These are phyloP conservation scores for Macrophomina phaseolina DNA, from an alignment of 2,329 filamentous ascomycete species.

Conservation along the genomic window DNA sequence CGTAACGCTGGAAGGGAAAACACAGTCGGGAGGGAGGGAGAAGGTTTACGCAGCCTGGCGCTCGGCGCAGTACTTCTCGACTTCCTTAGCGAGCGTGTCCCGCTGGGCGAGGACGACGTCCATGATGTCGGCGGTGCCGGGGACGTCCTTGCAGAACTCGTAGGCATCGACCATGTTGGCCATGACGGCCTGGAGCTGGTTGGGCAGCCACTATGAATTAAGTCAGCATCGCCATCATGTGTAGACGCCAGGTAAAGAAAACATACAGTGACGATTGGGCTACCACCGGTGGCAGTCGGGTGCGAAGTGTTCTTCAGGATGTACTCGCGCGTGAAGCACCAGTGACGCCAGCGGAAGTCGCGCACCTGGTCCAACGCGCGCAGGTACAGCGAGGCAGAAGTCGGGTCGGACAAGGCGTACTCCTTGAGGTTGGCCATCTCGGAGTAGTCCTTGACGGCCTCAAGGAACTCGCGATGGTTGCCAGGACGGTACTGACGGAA, in stretches of 20 bases:
- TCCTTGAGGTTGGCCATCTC: slow-evolving; percentile 61
- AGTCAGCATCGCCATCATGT: not conserved
- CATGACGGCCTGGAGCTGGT: slow-evolving; percentile 78
- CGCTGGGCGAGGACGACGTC: slow-evolving; percentile 68
- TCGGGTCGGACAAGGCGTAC: slow-evolving; percentile 69
- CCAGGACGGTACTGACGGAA: slow-evolving; percentile 89
- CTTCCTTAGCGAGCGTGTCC: slow-evolving; percentile 72
- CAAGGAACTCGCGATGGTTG: slow-evolving; percentile 85
- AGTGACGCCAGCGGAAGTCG: slow-evolving; percentile 83
- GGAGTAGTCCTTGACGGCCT: slow-evolving; percentile 66
- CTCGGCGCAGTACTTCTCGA: slow-evolving; percentile 74
- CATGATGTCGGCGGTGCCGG: slow-evolving; percentile 67
- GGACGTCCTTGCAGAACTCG: slow-evolving; percentile 51
- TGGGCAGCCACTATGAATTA: slow-evolving; percentile 70
- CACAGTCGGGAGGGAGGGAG: not conserved
- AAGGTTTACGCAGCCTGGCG: slow-evolving; percentile 4
- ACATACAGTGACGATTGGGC: slow-evolving; percentile 73
- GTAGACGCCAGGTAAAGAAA: not conserved
- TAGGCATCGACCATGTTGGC: slow-evolving; percentile 70
- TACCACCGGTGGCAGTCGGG: slow-evolving; percentile 79
- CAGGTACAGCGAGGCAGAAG: slow-evolving; percentile 55
- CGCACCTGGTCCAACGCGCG: slow-evolving; percentile 72
- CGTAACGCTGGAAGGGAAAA: slow-evolving; percentile 11
- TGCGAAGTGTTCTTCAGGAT: slow-evolving; percentile 79
- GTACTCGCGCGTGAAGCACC: slow-evolving; percentile 85